Base-by-base conservation (phyloP, 2,329 filamentous ascomycete species). In the Myriosclerotinia duriaeana region DNA sequence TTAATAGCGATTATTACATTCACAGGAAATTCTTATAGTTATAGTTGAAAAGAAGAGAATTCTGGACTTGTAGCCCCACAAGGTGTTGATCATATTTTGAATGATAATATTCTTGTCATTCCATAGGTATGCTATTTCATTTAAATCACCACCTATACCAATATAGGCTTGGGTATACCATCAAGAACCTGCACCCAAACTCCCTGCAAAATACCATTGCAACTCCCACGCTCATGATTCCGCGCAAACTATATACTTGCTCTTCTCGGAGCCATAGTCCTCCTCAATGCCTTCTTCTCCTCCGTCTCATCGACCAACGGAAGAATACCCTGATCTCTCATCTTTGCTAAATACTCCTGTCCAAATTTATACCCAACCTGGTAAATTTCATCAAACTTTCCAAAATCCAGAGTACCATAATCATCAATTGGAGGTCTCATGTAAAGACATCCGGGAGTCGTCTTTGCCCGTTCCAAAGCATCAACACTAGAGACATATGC, bases 301-400 rank as follows among this genome's bases (percentile, higher is more conserved):
- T 90, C 90, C 26, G 87, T 89, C 80, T 91, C 89, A 74, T 90
- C 88, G 60, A 85, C 83, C 55, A 90, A 73, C 34, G 86, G 86
- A 71, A 99, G 79, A 50, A 89, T 84, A 0, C 94, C 94, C 73
- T 96, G 84, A 50, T 91, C 90, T 75, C 88, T 88, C 76, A 98
- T 80, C 72, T 88, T 84, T 64, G 87, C 86, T 71, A 99, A 78
- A 76, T 89, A 97, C 64, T 92, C 87, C 77, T 90, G 89, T 5
- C 93, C 95, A 75, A 89, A 99, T 65, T 85, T 84, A 78, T 97
- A 96, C 1, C 95, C 96, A 14, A 97, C 84, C 72, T 90, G 84
- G 75, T 96, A 97, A 64, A 99, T 94, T 82, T 99, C 96, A 74
- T 98, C 94, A 78, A 99, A 99, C 78, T 96, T 97, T 69, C 88